Conservation (phyloP, 2,329 filamentous ascomycete genomes). For the Penicillium sp. region DNA sequence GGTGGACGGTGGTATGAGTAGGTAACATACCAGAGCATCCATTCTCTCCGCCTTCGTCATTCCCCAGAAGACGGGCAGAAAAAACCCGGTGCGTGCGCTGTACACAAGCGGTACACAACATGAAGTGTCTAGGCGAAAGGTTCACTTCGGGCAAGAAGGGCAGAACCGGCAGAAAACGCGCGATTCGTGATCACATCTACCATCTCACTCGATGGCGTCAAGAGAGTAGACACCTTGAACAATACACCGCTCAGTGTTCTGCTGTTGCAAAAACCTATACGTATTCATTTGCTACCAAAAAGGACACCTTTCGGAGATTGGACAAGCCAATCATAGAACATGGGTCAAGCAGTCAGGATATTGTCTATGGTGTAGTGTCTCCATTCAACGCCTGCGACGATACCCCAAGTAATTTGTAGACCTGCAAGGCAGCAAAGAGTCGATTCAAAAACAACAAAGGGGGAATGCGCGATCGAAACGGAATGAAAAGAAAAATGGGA, state of each 20-base stretch:
- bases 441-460: neutral
- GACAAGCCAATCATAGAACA: conserved; percentile 4
- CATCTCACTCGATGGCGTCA: no score
- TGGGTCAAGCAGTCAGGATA: conserved; percentile 19
- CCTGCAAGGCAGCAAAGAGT: conserved; percentile 10
- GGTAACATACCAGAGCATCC: conserved; percentile 7
- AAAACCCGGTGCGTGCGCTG: conserved; percentile 5
- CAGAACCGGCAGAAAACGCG: no score
- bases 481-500: no score
- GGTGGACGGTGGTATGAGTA: neutral
- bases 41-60: conserved; percentile 29
- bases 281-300: neutral
- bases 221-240: no score
- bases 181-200: no score
- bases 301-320: neutral
- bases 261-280: no score
- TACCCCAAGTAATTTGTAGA: conserved; percentile 15
- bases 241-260: no score
- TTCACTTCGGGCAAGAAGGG: no score
- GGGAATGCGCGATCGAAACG: neutral
- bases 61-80: conserved; percentile 21
- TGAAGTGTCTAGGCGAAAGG: neutral
- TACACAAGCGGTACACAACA: no score
- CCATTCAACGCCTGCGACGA: conserved; percentile 23
- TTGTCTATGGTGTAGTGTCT: conserved; percentile 29